A percentile compares a stretch with the other conserved stretches of the same genome.
Evolutionary conservation across 352 stramenopile species (phyloP).

Genomic region (Pythium chondricola): DNA sequence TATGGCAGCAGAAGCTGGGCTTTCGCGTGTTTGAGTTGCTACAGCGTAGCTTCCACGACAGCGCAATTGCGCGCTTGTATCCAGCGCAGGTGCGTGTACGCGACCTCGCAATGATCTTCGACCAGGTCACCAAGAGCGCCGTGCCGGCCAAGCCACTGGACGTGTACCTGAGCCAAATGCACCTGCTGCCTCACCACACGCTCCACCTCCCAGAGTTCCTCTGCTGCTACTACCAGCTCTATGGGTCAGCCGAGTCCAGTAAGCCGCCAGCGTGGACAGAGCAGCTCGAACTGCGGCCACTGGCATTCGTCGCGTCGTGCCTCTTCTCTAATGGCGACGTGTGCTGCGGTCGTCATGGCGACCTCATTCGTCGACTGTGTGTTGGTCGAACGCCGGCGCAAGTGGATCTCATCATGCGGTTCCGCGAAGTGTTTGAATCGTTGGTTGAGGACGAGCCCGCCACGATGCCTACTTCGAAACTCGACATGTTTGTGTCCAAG

Average conservation of each 20-base stretch:
- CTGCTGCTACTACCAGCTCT: constrained; percentile 67
- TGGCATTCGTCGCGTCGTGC: constrained; percentile 59
- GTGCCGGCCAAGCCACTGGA: constrained; percentile 43
- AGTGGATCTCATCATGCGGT: constrained; percentile 52
- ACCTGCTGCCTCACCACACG: constrained; percentile 39
- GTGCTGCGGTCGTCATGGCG: constrained; percentile 39
- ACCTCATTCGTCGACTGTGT: constrained; percentile 48
- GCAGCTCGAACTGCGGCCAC: constrained; percentile 38
- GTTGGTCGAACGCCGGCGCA: constrained; percentile 51
- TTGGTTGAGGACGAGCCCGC: constrained; percentile 3
- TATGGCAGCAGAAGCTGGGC: constrained; percentile 64
- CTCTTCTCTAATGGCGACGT: constrained; percentile 59
- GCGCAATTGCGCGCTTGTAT: constrained; percentile 37
- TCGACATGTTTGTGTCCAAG: constrained; percentile 39
- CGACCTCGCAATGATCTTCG: constrained; percentile 31
- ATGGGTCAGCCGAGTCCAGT: constrained; percentile 28
- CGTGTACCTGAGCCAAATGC: constrained; percentile 52
- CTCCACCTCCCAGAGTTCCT: constrained; percentile 54
- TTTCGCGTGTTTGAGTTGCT: constrained; percentile 51
- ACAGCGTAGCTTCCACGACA: constrained; percentile 52
- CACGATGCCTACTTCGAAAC: constrained; percentile 33
- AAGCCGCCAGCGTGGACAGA: constrained; percentile 11
- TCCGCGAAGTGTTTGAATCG: constrained; percentile 53
- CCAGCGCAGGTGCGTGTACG: constrained; percentile 42
- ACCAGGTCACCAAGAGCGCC: constrained; percentile 29